Percentiles rank a stretch among this genome's conserved stretches.
phyloP scores from a whole-genome alignment of 768 basidiomycete species.

The Boletus subparvulus region DNA sequence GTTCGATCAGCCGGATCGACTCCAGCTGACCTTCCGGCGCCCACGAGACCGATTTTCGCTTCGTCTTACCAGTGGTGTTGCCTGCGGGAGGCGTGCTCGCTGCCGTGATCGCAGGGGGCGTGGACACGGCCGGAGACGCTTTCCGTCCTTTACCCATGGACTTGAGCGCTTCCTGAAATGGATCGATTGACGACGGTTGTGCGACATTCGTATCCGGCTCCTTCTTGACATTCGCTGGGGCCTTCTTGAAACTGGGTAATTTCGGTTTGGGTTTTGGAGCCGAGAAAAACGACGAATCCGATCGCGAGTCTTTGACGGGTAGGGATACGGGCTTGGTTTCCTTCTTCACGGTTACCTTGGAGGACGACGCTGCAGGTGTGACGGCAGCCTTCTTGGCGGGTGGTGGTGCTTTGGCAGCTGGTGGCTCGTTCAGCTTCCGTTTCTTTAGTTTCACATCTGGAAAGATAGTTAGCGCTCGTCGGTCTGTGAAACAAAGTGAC shows the following conservation, averaged over 20 bases:
- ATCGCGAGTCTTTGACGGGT: constrained; percentile 71
- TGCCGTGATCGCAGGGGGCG: constrained; percentile 48
- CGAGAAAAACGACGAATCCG: constrained; percentile 87
- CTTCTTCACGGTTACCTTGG: constrained; percentile 51
- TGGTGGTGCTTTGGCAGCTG: constrained; percentile 47
- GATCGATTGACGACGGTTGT: constrained; percentile 74
- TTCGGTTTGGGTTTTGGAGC: constrained; percentile 82
- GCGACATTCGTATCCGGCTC: constrained; percentile 61
- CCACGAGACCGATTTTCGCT: constrained; percentile 80
- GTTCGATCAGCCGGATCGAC: constrained; percentile 76
- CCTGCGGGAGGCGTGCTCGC: constrained; percentile 35
- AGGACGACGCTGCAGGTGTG: constrained; percentile 19
- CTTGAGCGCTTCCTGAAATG: constrained; percentile 82
- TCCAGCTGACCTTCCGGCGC: constrained; percentile 72
- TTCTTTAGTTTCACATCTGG: constrained; percentile 67
- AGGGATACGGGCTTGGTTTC: constrained; percentile 41
- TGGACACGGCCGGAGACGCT: constrained; percentile 60
- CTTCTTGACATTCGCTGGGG: constrained; percentile 49
- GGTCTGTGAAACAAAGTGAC: constrained; percentile 40
- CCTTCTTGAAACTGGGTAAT: constrained; percentile 85
- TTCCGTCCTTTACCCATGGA: constrained; percentile 64
- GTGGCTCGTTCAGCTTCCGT: constrained; percentile 62
- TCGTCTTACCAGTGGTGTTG: constrained; percentile 49
- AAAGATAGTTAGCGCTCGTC: constrained; percentile 25
- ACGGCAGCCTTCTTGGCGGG: constrained; percentile 69